These are phyloP conservation scores for Calonectria naviculata DNA, from an alignment of 2,329 filamentous ascomycete species.

Conservation along the genomic window DNA sequence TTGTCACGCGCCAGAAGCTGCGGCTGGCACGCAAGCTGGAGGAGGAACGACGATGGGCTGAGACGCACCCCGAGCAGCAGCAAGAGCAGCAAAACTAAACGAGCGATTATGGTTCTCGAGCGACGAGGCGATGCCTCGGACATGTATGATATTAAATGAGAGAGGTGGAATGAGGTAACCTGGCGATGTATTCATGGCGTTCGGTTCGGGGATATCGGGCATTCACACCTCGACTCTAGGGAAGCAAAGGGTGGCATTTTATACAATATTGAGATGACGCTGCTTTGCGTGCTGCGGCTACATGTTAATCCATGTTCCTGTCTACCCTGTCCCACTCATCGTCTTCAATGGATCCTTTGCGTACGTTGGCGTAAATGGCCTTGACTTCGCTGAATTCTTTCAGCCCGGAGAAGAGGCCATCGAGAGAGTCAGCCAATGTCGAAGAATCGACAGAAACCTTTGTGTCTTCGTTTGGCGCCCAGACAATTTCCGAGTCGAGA, in stretches of 20 bases:
- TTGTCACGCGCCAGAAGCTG: slow-evolving; percentile 76
- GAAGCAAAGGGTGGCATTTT: slow-evolving; percentile 27
- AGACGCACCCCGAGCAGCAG: slow-evolving; percentile 39
- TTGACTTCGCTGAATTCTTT: slow-evolving; percentile 80
- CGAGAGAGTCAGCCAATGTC: slow-evolving; percentile 66
- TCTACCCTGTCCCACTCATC: slow-evolving; percentile 66
- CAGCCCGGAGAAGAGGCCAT: slow-evolving; percentile 67
- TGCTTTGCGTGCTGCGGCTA: slow-evolving; percentile 45
- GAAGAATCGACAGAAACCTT: slow-evolving; percentile 71
- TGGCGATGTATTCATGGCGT: slow-evolving; percentile 38
- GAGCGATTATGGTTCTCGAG: slow-evolving; percentile 1
- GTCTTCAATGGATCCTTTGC: slow-evolving; percentile 61
- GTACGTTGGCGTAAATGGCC: slow-evolving; percentile 80
- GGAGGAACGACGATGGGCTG: slow-evolving; percentile 46
- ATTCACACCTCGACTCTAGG: slow-evolving; percentile 31
- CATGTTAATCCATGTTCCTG: slow-evolving; percentile 60
- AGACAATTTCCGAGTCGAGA: slow-evolving; percentile 83
- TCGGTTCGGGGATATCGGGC: slow-evolving; percentile 32
- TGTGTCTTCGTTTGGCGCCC: slow-evolving; percentile 85
- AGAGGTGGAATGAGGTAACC: slow-evolving; percentile 15
- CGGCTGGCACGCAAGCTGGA: slow-evolving; percentile 69
- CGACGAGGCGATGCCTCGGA: slow-evolving; percentile 16
- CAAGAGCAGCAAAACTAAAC: slow-evolving; percentile 23
- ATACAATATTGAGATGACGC: slow-evolving; percentile 30
- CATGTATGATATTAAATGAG: slow-evolving; percentile 33